Base-by-base conservation (phyloP, 2,329 filamentous ascomycete species). In the Epichloe sp. region DNA sequence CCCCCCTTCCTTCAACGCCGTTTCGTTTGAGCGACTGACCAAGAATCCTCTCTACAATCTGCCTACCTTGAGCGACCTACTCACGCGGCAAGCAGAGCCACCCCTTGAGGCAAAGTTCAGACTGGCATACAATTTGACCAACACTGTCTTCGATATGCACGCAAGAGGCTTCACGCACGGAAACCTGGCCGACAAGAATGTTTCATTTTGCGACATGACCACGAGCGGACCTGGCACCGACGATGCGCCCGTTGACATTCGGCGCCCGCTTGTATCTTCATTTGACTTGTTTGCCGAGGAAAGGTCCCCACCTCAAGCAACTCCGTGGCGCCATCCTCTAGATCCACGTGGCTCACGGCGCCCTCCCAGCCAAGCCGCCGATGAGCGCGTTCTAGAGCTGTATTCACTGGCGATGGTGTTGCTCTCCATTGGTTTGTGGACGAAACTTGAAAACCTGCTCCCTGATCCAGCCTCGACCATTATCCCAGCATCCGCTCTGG, bases 351-450 rank as follows among this genome's bases (percentile, higher is more conserved):
- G 70, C 3, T 74, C 73, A 0, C 62, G 70, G 4, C 65, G 72
- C 21, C 77, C 77, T 72, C 79, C 79, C 10, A 60, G 66, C 4
- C 69, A 69, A 42, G 73, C 72, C 5, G 70, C 75, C 1, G 78
- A 82, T 50, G 76, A 75, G 41, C 77, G 79, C 40, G 74, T 78
- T 1, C 68, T 80, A 35, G 86, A 90, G 54, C 68, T 90, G 2
- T 88, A 88, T 62, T 82, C 84, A 6, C 71, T 91, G 1, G 84
- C 84, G 17, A 78, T 88, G 68, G 69, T 88, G 4, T 72, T 91
- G 0, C 71, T 89, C 3, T 86, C 86, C 6, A 80, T 90, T 49
- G 86, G 86, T 6, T 67, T 90, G 8, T 91, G 86, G 86, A 80
- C 78, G 3, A 82, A 79, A 11, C 71, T 88, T 0, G 77, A 80